Base-by-base conservation (phyloP, 805 yeast species). In the Wickerhamomyces canadensis region DNA sequence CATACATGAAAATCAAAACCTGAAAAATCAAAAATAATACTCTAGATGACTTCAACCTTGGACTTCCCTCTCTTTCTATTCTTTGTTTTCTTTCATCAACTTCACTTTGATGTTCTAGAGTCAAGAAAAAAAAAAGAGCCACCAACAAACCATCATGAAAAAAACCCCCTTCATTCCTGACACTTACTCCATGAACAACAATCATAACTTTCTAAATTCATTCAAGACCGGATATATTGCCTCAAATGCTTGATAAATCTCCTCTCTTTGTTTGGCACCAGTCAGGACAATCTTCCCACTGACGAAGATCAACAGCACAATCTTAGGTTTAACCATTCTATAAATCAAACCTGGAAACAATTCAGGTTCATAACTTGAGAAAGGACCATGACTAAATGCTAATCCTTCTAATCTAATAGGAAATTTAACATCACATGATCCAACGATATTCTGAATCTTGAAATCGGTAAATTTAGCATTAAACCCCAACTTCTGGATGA, bases 241-340 rank as follows among this genome's bases (percentile, higher is more conserved):
- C 62, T 91, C 98, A 61, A 93, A 93, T 5, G 98, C 98, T 53
- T 89, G 95, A 60, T 93, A 93, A 47, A 93, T 93, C 63, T 93
- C 98, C 62, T 93, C 98, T 63, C 98, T 83, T 64, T 93, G 97
- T 62, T 93, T 93, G 15, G 98, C 98, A 71, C 98, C 98, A 7
- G 98, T 93, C 51, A 93, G 70, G 36, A 93, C 98, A 64, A 93
- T 93, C 63, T 93, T 93, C 24, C 98, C 98, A 21, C 95, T 84
- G 34, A 93, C 98, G 62, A 93, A 93, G 52, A 93, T 89, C 65
- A 93, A 74, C 55, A 93, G 68, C 36, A 93, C 98, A 65, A 93
- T 93, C 64, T 93, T 93, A 14, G 98, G 98, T 62, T 91, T 91
- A 52, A 93, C 98, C 98, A 93, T 93, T 74, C 98, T 87, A 72